A percentile compares a stretch with the other conserved stretches of the same genome.
Evolutionary conservation across 2,329 filamentous ascomycete species (phyloP).

Genomic region (Scleromitrula shiraiana): DNA sequence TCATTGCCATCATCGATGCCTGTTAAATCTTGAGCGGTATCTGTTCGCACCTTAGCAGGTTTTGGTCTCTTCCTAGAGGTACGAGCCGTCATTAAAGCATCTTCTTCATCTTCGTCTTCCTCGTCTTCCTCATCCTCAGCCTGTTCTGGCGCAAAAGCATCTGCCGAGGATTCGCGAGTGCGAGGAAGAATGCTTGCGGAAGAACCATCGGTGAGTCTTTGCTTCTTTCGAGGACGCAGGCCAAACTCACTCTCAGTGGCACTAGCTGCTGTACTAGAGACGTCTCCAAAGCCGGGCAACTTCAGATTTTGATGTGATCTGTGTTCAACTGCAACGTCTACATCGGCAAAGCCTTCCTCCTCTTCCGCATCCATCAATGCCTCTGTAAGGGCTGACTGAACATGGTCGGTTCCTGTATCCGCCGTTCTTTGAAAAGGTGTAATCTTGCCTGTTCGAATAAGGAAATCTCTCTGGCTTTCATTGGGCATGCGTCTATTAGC

Average conservation of each 20-base stretch:
- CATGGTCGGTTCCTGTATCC: constrained; percentile 46
- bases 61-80: constrained; percentile 31
- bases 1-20: constrained; percentile 84
- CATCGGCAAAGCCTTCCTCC: constrained; percentile 39
- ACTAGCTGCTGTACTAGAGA: constrained; percentile 31
- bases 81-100: constrained; percentile 34
- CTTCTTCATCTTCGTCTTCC: constrained; percentile 26
- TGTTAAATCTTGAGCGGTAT: constrained; percentile 29
- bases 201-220: constrained; percentile 33
- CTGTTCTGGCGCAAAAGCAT: constrained; percentile 21
- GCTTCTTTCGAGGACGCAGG: constrained; percentile 50
- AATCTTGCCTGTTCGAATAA: constrained; percentile 95
- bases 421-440: constrained; percentile 78
- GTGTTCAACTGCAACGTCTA: constrained; percentile 35
- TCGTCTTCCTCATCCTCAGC: constrained; percentile 20
- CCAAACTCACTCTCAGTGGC: constrained; percentile 46
- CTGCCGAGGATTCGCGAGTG: constrained; percentile 22
- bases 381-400: constrained; percentile 64
- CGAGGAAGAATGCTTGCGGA: constrained; percentile 17
- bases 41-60: constrained; percentile 17
- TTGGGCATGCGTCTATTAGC: constrained; percentile 60
- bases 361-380: constrained; percentile 77
- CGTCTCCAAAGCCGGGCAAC: constrained; percentile 62
- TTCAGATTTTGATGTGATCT: constrained; percentile 65
- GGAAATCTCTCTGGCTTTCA: constrained; percentile 78